A percentile compares a stretch with the other conserved stretches of the same genome.
Evolutionary conservation across 768 basidiomycete species (phyloP).

Genomic region (Tricholoma hemisulphureum): DNA sequence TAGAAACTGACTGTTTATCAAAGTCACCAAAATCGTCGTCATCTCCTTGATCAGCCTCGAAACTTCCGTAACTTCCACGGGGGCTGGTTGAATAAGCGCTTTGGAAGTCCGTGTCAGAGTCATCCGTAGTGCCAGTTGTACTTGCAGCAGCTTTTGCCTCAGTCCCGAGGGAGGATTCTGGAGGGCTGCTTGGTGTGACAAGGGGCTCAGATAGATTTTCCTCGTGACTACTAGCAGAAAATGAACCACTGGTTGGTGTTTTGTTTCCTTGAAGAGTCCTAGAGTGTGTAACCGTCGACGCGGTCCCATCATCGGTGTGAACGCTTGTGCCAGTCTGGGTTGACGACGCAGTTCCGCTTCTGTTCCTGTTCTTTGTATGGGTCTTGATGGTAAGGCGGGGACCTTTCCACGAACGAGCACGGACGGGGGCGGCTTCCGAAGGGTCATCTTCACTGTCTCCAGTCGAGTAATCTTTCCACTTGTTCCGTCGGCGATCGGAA

Average conservation of each 20-base stretch:
- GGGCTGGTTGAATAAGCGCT: slow-evolving; percentile 82
- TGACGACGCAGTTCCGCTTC: slow-evolving; percentile 67
- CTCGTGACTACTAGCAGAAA: slow-evolving; percentile 34
- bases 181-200: slow-evolving; percentile 32
- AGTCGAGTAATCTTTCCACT: slow-evolving; percentile 35
- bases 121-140: slow-evolving; percentile 52
- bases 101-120: slow-evolving; percentile 84
- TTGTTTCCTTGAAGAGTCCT: slow-evolving; percentile 29
- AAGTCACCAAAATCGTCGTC: slow-evolving; percentile 26
- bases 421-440: slow-evolving; percentile 45
- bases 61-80: slow-evolving; percentile 60
- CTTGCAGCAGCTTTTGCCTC: slow-evolving; percentile 13
- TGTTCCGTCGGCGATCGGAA: slow-evolving; percentile 49
- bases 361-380: slow-evolving; percentile 41
- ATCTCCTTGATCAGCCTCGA: slow-evolving; percentile 32
- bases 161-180: slow-evolving; percentile 19
- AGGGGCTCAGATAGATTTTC: slow-evolving; percentile 33
- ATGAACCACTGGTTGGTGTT: slow-evolving; percentile 43
- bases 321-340: slow-evolving; percentile 45
- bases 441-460: slow-evolving; percentile 59
- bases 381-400: slow-evolving; percentile 30
- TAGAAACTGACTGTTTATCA: slow-evolving; percentile 31
- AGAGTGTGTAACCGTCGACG: slow-evolving; percentile 22
- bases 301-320: slow-evolving; percentile 28
- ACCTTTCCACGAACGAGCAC: slow-evolving; percentile 40